Evolutionary conservation across 192 early-diverging fungal genomes (phyloP).

Genomic region (Phlyctochytrium bullatum): DNA sequence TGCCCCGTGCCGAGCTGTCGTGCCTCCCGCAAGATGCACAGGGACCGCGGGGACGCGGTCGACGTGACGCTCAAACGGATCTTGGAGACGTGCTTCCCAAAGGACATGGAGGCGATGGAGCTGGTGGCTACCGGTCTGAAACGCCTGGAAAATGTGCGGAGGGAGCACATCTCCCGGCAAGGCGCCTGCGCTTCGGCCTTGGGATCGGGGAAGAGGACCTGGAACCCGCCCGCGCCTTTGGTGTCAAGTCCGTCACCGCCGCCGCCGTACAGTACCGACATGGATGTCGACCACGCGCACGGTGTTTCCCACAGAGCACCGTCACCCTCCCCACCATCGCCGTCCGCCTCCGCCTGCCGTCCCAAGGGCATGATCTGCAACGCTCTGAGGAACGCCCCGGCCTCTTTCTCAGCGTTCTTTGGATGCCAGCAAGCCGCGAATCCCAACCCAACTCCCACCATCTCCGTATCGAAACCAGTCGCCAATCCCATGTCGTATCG

Average conservation of each 20-base stretch:
- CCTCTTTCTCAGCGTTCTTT: no score
- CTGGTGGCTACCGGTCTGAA: background rate
- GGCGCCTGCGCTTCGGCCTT: background rate
- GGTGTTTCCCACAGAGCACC: no score
- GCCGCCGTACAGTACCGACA: background rate
- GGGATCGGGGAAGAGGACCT: no score
- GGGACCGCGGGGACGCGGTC: background rate
- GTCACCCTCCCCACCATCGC: no score
- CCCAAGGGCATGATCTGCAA: no score
- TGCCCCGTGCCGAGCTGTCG: slow-evolving; percentile 2
- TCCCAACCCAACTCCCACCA: background rate
- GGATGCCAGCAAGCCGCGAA: no score
- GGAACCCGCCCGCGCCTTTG: no score
- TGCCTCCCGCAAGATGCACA: background rate
- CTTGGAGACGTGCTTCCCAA: background rate
- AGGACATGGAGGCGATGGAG: background rate
- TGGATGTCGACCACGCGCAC: background rate
- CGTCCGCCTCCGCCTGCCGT: no score
- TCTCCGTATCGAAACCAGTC: no score
- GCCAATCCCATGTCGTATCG: no score
- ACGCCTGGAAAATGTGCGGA: background rate
- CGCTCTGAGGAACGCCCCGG: no score
- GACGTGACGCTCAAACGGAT: background rate
- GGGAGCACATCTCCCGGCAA: background rate
- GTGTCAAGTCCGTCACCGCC: background rate